Conservation (phyloP, 352 stramenopile genomes). For the Phytophthora cajani region DNA sequence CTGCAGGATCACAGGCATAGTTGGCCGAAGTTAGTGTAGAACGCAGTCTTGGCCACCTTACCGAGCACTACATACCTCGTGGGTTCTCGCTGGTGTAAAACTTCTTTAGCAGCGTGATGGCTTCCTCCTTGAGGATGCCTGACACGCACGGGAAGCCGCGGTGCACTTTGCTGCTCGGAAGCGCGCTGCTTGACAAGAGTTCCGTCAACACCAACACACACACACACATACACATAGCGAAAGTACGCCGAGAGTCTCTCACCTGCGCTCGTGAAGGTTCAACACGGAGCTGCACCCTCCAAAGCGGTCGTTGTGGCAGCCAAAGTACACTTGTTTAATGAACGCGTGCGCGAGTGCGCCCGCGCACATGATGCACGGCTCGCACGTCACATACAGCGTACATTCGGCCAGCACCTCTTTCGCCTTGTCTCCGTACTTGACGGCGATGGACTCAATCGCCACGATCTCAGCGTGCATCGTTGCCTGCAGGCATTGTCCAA, state of each 20-base stretch:
- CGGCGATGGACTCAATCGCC: conserved; percentile 84
- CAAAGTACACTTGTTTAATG: conserved; percentile 87
- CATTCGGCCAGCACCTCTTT: conserved; percentile 58
- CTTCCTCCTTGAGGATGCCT: conserved; percentile 86
- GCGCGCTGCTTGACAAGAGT: conserved; percentile 27
- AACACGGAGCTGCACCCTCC: conserved; percentile 93
- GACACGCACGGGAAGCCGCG: conserved; percentile 67
- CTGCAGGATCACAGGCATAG: conserved; percentile 22
- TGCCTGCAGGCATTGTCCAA: conserved; percentile 44
- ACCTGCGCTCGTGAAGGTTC: conserved; percentile 77
- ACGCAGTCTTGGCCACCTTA: background rate
- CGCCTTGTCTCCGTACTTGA: conserved; percentile 46
- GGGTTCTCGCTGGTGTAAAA: conserved; percentile 93
- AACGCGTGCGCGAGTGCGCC: conserved; percentile 81
- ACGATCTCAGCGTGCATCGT: conserved; percentile 93
- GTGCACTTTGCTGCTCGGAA: conserved; percentile 57
- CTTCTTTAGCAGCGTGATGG: conserved; percentile 80
- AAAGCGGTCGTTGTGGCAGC: conserved; percentile 94
- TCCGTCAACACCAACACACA: conserved; percentile 4
- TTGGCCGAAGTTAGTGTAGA: background rate
- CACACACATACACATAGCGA: too few relatives aligned
- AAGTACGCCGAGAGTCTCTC: background rate
- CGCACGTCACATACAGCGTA: conserved; percentile 90
- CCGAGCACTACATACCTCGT: conserved; percentile 64
- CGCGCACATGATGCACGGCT: conserved; percentile 96